Conservation (phyloP, 2,329 filamentous ascomycete genomes). For the Meredithiella fracta region DNA sequence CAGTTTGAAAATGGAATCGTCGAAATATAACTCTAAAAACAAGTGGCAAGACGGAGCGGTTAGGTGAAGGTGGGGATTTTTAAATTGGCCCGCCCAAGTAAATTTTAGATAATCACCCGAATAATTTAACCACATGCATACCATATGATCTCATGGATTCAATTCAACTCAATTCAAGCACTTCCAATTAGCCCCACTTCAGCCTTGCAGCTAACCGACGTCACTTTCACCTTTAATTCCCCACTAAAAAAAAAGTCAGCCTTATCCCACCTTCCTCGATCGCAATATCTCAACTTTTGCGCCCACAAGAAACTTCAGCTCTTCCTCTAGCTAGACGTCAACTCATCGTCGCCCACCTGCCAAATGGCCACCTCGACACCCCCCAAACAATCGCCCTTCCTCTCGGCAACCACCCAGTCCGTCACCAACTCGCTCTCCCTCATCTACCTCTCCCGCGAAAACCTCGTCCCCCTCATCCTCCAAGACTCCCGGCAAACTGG, state of each 20-base stretch:
- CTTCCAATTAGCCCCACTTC: conserved; percentile 35
- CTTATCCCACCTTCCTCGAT: conserved; percentile 10
- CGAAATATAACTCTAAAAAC: too few species aligned
- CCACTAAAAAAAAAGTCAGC: conserved; percentile 11
- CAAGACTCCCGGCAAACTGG: conserved; percentile 28
- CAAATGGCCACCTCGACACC: conserved; percentile 8
- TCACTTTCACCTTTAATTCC: conserved; percentile 5
- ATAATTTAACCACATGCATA: not conserved
- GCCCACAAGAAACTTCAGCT: not conserved
- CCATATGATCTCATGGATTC: not conserved
- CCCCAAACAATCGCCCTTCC: conserved; percentile 50
- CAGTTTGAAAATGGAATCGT: too few species aligned
- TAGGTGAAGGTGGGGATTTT: too few species aligned
- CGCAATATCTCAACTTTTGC: not conserved
- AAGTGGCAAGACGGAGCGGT: too few species aligned
- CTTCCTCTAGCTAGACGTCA: not conserved
- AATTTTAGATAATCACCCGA: not conserved
- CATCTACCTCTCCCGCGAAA: conserved; percentile 76
- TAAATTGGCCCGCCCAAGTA: too few species aligned
- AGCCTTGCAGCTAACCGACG: conserved; percentile 14
- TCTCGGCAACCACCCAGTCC: conserved; percentile 50
- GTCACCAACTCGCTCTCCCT: conserved; percentile 56
- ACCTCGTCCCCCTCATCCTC: conserved; percentile 37
- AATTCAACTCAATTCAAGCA: conserved; percentile 21
- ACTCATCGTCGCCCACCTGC: not conserved